Evolutionary conservation across 163 green algal species (phyloP).

Genomic region (Prototheca cutis): DNA sequence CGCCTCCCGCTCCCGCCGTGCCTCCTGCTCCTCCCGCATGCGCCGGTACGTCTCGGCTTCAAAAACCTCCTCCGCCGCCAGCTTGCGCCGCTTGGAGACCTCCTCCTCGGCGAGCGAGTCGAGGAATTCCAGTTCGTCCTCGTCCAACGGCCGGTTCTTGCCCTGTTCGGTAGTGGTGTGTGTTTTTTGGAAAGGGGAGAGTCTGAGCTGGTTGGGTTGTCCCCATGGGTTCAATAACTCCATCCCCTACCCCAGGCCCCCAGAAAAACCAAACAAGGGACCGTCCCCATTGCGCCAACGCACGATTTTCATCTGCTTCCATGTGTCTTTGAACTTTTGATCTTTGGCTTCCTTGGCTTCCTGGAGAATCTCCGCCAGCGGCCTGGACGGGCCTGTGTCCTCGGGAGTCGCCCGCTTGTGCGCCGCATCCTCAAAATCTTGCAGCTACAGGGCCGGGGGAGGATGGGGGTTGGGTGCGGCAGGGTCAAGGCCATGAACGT

Average conservation of each 20-base stretch:
- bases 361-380: conserved; percentile 58
- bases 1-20: too few relatives aligned
- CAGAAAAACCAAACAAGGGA: too few relatives aligned
- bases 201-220: too few relatives aligned
- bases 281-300: too few relatives aligned
- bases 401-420: conserved; percentile 31
- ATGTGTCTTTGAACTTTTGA: conserved; percentile 58
- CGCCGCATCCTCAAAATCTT: conserved; percentile 36
- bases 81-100: neutral
- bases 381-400: conserved; percentile 49
- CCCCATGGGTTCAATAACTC: too few relatives aligned
- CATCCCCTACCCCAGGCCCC: too few relatives aligned
- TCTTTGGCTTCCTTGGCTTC: conserved; percentile 73
- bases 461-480: too few relatives aligned
- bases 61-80: conserved; percentile 21
- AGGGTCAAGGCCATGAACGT: too few relatives aligned
- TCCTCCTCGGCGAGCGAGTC: conserved; percentile 63
- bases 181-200: too few relatives aligned
- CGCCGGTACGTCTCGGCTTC: conserved; percentile 35
- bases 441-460: conserved; percentile 51
- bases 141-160: conserved; percentile 75
- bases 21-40: neutral
- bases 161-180: too few relatives aligned
- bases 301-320: conserved; percentile 84
- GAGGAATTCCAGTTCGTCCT: conserved; percentile 72